A percentile compares a stretch with the other conserved stretches of the same genome.
Evolutionary conservation across 129 eudicot species (phyloP).

Genomic region (Flaveria linearis): DNA sequence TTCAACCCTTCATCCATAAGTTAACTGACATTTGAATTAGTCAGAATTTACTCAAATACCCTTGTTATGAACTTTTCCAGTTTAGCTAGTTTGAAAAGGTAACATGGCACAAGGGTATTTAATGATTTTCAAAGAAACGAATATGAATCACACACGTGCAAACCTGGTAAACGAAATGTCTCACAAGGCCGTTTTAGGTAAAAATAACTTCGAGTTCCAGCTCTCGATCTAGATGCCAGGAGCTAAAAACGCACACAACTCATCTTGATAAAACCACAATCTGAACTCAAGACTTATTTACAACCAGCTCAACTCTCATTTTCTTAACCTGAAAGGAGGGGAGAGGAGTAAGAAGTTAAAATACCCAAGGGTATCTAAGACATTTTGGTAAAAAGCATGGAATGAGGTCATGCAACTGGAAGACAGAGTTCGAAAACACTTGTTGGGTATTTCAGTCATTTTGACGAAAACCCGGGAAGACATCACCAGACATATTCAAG

Average conservation of each 20-base stretch:
- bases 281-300: not conserved
- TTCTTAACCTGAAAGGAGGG: not conserved
- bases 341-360: not conserved
- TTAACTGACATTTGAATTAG: not conserved
- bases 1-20: constrained; percentile 30
- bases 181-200: no score
- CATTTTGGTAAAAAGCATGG: not conserved
- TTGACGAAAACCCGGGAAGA: constrained; percentile 2
- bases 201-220: no score
- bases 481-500: constrained; percentile 29
- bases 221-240: no score
- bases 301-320: not conserved
- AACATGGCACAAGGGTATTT: no score
- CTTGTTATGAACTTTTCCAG: constrained; percentile 15
- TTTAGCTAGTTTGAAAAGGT: not conserved
- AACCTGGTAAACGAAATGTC: no score
- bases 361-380: not conserved
- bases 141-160: no score
- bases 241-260: not conserved
- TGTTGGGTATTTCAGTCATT: constrained; percentile 22
- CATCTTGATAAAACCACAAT: not conserved
- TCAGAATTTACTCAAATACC: constrained; percentile 19
- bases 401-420: not conserved
- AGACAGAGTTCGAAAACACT: not conserved
- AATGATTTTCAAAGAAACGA: no score